These are phyloP conservation scores for Diplodia scrobiculata DNA, from an alignment of 2,329 filamentous ascomycete genomes.

Conservation along the genomic window DNA sequence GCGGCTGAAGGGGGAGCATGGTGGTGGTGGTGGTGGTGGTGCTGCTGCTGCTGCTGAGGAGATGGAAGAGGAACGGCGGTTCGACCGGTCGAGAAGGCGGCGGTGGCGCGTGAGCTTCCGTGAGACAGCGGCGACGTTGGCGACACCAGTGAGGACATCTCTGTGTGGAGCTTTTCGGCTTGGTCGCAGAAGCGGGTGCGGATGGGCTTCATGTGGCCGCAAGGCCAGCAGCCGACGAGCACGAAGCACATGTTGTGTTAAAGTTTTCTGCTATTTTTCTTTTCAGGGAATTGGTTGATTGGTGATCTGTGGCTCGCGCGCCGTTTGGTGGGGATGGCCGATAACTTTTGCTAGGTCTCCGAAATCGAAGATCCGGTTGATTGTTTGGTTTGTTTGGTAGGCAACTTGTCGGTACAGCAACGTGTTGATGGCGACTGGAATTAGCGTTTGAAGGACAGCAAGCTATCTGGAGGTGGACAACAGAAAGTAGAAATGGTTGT, in stretches of 20 bases:
- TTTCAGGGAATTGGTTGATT: neutral
- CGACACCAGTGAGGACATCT: too few species aligned
- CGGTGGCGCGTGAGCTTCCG: neutral
- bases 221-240: slow-evolving; percentile 22
- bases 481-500: neutral
- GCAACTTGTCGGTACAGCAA: neutral
- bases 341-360: neutral
- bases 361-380: neutral
- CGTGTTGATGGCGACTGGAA: neutral
- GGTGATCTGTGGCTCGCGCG: neutral
- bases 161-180: slow-evolving; percentile 1
- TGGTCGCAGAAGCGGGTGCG: slow-evolving; percentile 26
- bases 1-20: neutral
- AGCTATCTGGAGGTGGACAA: neutral
- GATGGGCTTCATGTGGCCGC: slow-evolving; percentile 22
- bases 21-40: neutral
- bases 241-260: slow-evolving; percentile 21
- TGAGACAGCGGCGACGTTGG: neutral
- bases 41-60: neutral
- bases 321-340: neutral
- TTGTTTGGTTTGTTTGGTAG: neutral
- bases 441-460: neutral
- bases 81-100: neutral
- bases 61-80: neutral
- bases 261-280: neutral